Base-by-base conservation (phyloP, 2,329 filamentous ascomycete genomes). In the Fusarium albidum region DNA sequence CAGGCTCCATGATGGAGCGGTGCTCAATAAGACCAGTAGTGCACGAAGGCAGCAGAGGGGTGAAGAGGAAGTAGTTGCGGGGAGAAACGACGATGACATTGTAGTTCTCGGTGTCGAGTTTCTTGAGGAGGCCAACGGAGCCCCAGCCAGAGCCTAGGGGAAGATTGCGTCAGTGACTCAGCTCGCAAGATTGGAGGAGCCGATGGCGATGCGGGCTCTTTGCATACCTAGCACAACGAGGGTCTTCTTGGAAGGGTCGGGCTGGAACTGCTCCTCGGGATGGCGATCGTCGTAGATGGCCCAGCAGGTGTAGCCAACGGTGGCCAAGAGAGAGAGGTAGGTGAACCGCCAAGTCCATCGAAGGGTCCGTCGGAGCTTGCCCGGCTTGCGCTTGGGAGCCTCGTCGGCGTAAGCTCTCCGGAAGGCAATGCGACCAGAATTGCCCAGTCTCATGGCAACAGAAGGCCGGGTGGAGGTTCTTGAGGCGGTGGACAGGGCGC, bases 51-150 rank as follows among this genome's bases (percentile, higher is more conserved):
- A 99, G 86, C 54, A 99, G 87, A 55, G 95, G 95, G 26, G 95
- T 99, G 84, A 99, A 99, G 66, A 99, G 89, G 87, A 99, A 99
- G 85, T 96, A 99, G 81, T 99, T 99, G 73, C 95, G 91, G 48
- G 95, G 95, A 42, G 95, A 98, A 75, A 99, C 91, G 74, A 99
- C 92, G 72, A 98, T 77, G 75, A 98, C 94, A 75, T 99, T 98
- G 86, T 98, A 99, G 84, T 98, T 96, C 76, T 96, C 91, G 57
- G 94, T 97, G 73, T 99, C 93, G 76, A 99, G 90, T 75, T 96
- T 97, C 86, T 99, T 99, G 64, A 99, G 86, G 57, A 99, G 87
- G 56, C 94, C 96, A 69, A 99, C 92, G 35, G 94, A 92, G 67
- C 80, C 95, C 95, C 95, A 99, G 67, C 95, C 95, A 68, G 93